Percentiles rank a stretch among this genome's conserved stretches.
Conservation (phyloP, 495 filamentous ascomycete species). For the Aspergillus nidulans region DNA sequence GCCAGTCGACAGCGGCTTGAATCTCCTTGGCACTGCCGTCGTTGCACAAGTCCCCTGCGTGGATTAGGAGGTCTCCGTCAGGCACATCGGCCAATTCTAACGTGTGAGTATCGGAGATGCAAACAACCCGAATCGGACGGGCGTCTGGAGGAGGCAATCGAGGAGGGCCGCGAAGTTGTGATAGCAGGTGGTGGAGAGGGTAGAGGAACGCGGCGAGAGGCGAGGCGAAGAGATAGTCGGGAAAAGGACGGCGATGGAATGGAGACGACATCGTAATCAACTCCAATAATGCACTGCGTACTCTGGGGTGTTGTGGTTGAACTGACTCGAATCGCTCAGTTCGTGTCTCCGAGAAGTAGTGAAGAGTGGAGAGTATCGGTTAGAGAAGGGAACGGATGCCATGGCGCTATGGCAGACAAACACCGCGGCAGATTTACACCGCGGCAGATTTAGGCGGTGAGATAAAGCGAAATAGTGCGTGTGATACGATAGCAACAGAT, state of each 20-base stretch:
- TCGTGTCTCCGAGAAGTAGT: too few species aligned
- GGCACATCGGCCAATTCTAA: slow-evolving; percentile 60
- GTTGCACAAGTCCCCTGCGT: slow-evolving; percentile 81
- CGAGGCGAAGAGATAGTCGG: slow-evolving; percentile 45
- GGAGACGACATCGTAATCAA: slow-evolving; percentile 47
- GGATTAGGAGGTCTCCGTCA: slow-evolving; percentile 79
- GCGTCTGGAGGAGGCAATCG: slow-evolving; percentile 46
- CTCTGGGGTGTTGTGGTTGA: too few species aligned
- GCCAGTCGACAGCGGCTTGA: slow-evolving; percentile 76
- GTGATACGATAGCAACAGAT: too few species aligned
- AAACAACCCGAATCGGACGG: slow-evolving; percentile 69
- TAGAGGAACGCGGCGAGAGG: slow-evolving; percentile 46
- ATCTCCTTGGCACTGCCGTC: slow-evolving; percentile 67
- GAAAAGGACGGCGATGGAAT: slow-evolving; percentile 44
- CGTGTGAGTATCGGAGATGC: slow-evolving; percentile 86
- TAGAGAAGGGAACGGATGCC: too few species aligned
- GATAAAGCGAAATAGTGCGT: too few species aligned
- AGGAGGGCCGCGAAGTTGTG: slow-evolving; percentile 59
- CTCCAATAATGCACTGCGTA: too few species aligned
- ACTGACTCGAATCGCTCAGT: too few species aligned
- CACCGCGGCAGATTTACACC: too few species aligned
- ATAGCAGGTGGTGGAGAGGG: slow-evolving; percentile 56
- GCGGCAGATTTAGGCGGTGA: too few species aligned
- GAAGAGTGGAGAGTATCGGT: too few species aligned
- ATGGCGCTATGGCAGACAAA: too few species aligned